These are phyloP conservation scores for Scheffersomyces illinoinensis DNA, from an alignment of 1,139 yeast species.

Conservation along the genomic window DNA sequence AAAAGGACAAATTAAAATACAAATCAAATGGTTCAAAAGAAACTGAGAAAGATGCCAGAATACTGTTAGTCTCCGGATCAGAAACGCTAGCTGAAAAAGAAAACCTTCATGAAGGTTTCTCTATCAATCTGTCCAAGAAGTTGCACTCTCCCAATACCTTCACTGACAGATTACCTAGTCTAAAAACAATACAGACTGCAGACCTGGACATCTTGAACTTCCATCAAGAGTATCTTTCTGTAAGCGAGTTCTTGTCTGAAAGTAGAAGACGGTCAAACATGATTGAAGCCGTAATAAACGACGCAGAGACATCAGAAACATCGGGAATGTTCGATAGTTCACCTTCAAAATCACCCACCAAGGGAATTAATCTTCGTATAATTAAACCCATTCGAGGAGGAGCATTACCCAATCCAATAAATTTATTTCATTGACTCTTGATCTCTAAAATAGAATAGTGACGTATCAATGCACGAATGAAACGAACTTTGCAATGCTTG, in stretches of 20 bases:
- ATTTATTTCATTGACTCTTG: conserved; percentile 11
- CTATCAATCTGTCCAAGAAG: neutral
- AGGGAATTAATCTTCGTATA: conserved; percentile 57
- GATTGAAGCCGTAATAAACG: conserved; percentile 11
- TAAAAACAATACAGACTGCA: neutral
- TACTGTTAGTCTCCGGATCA: neutral
- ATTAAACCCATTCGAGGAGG: conserved; percentile 72
- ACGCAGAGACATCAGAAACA: conserved; percentile 17
- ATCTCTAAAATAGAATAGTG: neutral
- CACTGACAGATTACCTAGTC: neutral
- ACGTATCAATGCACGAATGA: neutral
- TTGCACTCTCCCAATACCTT: neutral
- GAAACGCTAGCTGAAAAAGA: neutral
- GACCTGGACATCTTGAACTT: conserved; percentile 10
- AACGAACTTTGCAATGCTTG: neutral
- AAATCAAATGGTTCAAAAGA: conserved; percentile 15
- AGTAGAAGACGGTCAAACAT: conserved; percentile 12
- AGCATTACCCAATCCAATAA: conserved; percentile 15
- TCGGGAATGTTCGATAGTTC: conserved; percentile 19
- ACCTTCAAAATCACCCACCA: conserved; percentile 29
- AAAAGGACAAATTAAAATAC: neutral
- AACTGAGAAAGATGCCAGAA: conserved; percentile 4
- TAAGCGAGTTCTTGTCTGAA: conserved; percentile 15
- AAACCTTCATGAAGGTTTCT: neutral
- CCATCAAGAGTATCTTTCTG: conserved; percentile 16